phyloP scores from a whole-genome alignment of 2,329 filamentous ascomycete species.

The Nigrograna mackinnonii region DNA sequence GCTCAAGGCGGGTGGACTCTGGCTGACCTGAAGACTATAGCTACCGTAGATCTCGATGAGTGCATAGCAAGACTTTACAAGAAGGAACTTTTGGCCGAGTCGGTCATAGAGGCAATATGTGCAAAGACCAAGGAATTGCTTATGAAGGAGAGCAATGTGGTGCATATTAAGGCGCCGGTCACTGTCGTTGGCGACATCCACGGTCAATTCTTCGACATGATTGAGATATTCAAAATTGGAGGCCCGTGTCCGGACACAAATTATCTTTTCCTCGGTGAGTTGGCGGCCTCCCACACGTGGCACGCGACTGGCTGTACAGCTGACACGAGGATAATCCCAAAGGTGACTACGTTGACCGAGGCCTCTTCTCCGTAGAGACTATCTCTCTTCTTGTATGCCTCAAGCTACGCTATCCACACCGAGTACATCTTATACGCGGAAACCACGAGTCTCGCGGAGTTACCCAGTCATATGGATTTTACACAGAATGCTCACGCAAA shows the following conservation, averaged over 20 bases:
- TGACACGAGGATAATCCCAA: no score
- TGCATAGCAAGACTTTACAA: constrained; percentile 97
- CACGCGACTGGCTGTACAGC: constrained; percentile 21
- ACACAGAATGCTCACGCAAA: constrained; percentile 96
- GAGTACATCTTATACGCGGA: constrained; percentile 93
- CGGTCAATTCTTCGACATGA: constrained; percentile 97
- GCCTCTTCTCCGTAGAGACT: constrained; percentile 98
- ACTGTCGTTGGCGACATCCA: constrained; percentile 99
- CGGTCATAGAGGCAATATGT: constrained; percentile 98
- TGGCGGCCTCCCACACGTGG: constrained; percentile 8
- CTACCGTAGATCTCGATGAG: constrained; percentile 96
- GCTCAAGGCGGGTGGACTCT: no score
- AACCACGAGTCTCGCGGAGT: constrained; percentile 98
- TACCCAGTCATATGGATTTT: constrained; percentile 98
- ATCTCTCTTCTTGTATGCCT: constrained; percentile 97
- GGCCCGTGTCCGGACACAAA: constrained; percentile 98
- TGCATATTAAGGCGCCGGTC: constrained; percentile 92
- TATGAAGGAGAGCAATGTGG: constrained; percentile 99
- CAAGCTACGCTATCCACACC: constrained; percentile 93
- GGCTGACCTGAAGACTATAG: no score
- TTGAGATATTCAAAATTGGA: constrained; percentile 98
- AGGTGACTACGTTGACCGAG: constrained; percentile 98
- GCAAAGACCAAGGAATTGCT: constrained; percentile 98
- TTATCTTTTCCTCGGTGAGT: constrained; percentile 88
- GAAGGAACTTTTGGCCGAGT: constrained; percentile 95